Percentiles rank a stretch among this genome's conserved stretches.
These are phyloP conservation scores for Starmerella davenportii DNA, from an alignment of 805 yeast genomes.

Conservation along the genomic window DNA sequence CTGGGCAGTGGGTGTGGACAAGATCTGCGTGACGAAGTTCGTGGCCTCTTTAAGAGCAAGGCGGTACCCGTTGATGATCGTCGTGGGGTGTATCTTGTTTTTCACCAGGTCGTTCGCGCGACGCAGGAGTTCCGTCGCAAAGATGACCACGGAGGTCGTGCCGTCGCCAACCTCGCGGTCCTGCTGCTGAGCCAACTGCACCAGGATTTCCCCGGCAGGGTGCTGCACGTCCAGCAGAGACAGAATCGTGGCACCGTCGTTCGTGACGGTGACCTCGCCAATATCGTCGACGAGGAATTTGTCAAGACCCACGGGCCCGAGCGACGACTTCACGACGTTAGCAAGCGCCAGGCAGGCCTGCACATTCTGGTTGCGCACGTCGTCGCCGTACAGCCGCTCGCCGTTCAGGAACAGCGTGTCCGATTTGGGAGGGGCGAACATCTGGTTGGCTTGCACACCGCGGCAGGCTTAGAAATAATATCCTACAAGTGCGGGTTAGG, in stretches of 20 bases:
- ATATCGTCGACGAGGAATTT: conserved; percentile 98
- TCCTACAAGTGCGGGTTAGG: no score
- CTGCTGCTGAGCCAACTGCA: conserved; percentile 95
- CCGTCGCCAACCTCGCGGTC: conserved; percentile 98
- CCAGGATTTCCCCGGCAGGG: conserved; percentile 95
- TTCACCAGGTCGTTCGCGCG: conserved; percentile 87
- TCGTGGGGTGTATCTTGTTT: conserved; percentile 91
- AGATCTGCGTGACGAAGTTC: conserved; percentile 65
- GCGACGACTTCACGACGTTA: conserved; percentile 70
- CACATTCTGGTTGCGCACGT: conserved; percentile 83
- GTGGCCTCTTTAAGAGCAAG: conserved; percentile 83
- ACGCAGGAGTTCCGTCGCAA: conserved; percentile 80
- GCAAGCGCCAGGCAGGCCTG: conserved; percentile 80
- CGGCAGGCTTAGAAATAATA: no score
- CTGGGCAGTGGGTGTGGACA: conserved; percentile 60
- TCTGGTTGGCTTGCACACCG: no score
- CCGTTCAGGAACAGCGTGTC: conserved; percentile 92
- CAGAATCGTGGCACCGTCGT: conserved; percentile 95
- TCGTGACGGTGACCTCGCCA: conserved; percentile 96
- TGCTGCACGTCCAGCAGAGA: conserved; percentile 87
- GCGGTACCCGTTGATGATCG: conserved; percentile 91
- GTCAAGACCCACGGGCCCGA: conserved; percentile 97
- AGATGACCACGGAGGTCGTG: conserved; percentile 90
- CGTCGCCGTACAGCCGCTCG: conserved; percentile 89
- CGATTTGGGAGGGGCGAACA: conserved; percentile 14